Evolutionary conservation across 2,329 filamentous ascomycete genomes (phyloP).

Genomic region (Aspergillus fumigatiaffinis): DNA sequence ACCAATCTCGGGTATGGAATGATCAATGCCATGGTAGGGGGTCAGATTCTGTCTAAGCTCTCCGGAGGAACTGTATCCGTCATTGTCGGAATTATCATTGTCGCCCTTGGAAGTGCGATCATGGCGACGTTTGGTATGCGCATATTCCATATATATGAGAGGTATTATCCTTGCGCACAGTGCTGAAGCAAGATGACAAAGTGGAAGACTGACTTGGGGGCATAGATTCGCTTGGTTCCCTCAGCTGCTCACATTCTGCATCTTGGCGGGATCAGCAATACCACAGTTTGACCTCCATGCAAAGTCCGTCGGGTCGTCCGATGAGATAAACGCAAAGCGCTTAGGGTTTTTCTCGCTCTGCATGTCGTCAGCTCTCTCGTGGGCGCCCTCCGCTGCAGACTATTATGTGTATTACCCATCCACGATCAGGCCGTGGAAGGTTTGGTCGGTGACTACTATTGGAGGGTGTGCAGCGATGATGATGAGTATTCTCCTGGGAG

Average conservation of each 20-base stretch:
- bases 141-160: slow-evolving; percentile 43
- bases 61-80: slow-evolving; percentile 36
- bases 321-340: slow-evolving; percentile 33
- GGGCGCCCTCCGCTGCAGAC: slow-evolving; percentile 37
- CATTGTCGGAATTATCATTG: slow-evolving; percentile 37
- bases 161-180: slow-evolving; percentile 21
- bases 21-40: slow-evolving; percentile 41
- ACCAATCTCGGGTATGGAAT: slow-evolving; percentile 43
- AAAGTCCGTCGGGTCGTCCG: slow-evolving; percentile 22
- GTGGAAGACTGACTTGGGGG: background rate
- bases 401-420: slow-evolving; percentile 45
- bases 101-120: slow-evolving; percentile 31
- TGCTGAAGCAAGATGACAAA: background rate
- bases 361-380: slow-evolving; percentile 33
- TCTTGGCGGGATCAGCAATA: slow-evolving; percentile 40
- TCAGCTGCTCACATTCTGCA: slow-evolving; percentile 38
- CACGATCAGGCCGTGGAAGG: slow-evolving; percentile 31
- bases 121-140: slow-evolving; percentile 41
- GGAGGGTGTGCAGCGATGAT: slow-evolving; percentile 32
- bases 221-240: slow-evolving; percentile 39
- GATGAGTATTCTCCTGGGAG: slow-evolving; percentile 37
- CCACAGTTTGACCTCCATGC: slow-evolving; percentile 30
- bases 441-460: slow-evolving; percentile 36
- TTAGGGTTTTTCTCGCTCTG: slow-evolving; percentile 36
- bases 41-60: slow-evolving; percentile 42